phyloP scores from a whole-genome alignment of 257 asterid species.

The Capsicum chinense region DNA sequence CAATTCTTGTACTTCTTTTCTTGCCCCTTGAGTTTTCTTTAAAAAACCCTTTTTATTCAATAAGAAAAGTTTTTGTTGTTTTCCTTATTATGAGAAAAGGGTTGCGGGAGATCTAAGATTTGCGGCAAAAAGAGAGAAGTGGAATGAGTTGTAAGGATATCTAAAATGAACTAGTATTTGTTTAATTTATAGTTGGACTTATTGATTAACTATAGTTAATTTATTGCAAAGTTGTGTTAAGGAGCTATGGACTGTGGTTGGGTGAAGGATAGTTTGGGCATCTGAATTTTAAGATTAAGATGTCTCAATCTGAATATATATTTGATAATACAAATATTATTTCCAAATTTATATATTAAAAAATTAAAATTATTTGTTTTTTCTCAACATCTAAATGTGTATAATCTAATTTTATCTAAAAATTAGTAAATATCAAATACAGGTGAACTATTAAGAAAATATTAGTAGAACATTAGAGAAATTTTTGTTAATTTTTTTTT shows the following conservation, averaged over 20 bases:
- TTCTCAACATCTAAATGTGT: neutral
- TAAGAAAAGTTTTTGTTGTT: conserved; percentile 12
- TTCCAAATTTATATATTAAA: neutral
- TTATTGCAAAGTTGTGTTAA: neutral
- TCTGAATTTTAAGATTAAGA: neutral
- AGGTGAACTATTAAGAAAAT: neutral
- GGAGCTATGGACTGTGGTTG: neutral
- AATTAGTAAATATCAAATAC: neutral
- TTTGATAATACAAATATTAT: neutral
- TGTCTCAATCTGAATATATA: neutral
- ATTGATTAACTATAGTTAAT: conserved; percentile 18
- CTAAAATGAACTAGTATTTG: neutral
- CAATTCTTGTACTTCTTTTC: conserved; percentile 17
- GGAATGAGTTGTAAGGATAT: conserved; percentile 28
- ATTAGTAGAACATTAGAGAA: neutral
- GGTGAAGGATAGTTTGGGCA: conserved; percentile 8
- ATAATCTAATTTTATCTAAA: neutral
- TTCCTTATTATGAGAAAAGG: neutral
- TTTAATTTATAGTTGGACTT: neutral
- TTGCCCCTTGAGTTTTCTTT: neutral
- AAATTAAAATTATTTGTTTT: neutral
- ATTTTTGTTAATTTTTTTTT: neutral
- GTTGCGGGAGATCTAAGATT: conserved; percentile 12
- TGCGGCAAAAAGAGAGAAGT: neutral
- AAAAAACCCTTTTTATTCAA: neutral